Base-by-base conservation (phyloP, 257 asterid genomes). In the Perilla frutescens region DNA sequence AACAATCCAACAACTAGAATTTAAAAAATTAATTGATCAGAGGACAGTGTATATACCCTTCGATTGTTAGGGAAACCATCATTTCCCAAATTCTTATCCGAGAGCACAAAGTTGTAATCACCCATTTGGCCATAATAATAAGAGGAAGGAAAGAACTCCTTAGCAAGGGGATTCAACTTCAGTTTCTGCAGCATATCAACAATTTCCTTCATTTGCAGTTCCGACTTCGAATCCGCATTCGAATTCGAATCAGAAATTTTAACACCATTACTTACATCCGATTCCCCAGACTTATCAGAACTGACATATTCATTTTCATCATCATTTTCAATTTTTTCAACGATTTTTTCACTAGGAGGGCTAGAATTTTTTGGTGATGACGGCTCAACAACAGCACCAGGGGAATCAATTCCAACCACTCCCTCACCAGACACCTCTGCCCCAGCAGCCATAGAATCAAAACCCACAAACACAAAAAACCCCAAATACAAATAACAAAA, bases 61-160 rank as follows among this genome's bases (percentile, higher is more conserved):
- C 87, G 84, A 66, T 85, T 86, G 74, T 78, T 85, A 4, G 84
- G 87, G 62, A 82, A 78, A 69, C 68, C 89, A 79, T 89, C 91
- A 75, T 76, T 76, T 40, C 81, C 96, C 72, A 76, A 70, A 80
- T 62, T 77, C 86, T 79, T 86, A 60, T 78, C 68, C 20, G 74
- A 74, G 57, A 87, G 76, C 73, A 80, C 82, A 70, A 89, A 85
- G 77, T 85, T 80, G 69, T 51, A 80, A 71, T 74, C 74, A 51
- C 81, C 84, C 81, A 81, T 77, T 67, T 87, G 91, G 70, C 85
- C 88, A 48, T 85, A 87, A 76, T 76, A 55, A 81, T 84, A 82
- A 40, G 92, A 85, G 36, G 96, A 87, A 65, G 98, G 98, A 70
- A 91, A 81, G 39, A 93, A 93, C 85, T 93, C 98, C 87, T 91